Evolutionary conservation across 306 rosid genomes (phyloP), one percentile per base, ranked within the genome.

Genomic region (Medicago ruthenica): DNA sequence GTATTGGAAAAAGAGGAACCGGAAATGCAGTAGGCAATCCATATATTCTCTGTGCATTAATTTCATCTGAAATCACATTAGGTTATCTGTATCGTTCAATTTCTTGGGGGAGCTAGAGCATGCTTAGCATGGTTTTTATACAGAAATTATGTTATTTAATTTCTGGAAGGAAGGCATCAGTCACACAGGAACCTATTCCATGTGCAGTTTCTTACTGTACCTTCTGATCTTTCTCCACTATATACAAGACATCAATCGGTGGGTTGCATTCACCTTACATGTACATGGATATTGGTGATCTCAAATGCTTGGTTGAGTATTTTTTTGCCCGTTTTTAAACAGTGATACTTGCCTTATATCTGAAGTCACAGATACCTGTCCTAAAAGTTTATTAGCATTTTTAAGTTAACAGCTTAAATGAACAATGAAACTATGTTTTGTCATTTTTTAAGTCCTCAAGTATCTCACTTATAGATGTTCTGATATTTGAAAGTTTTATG

Each of bases 401-500:
- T 40, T 20, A 41, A 58, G 65, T 50, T 75, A 24, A 37, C 34
- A 47, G 65, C 40, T 75, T 39, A 37, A 58, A 20, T 22, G 14
- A 41, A 27, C 51, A 60, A 17, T 61, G 36, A 22, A 80, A 45
- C 42, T 66, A 18, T 9, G 60, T 54, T 54, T 54, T 12, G 0
- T 54, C 13, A 4, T 2, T 8, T 54, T 80, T 16, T 64, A 9
- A 16, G 31, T 80, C 58, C 31, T 8, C 18, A 7, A 34, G 60
- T 57, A 11, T 54, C 44, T n/a, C 45, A 44, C 10, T 41, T 18
- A 24, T 36, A 62, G 41, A 45, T 65, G 66, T 72, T 71, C 16
- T 18, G 34, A 37, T 22, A 24, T 79, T 70, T 62, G 51, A 54
- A 45, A 67, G 36, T 16, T 17, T 77, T 68, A 34, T 76, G 13